These are phyloP conservation scores for Agaricales sp. DNA, from an alignment of 1,284 basidiomycete species.

Conservation along the genomic window DNA sequence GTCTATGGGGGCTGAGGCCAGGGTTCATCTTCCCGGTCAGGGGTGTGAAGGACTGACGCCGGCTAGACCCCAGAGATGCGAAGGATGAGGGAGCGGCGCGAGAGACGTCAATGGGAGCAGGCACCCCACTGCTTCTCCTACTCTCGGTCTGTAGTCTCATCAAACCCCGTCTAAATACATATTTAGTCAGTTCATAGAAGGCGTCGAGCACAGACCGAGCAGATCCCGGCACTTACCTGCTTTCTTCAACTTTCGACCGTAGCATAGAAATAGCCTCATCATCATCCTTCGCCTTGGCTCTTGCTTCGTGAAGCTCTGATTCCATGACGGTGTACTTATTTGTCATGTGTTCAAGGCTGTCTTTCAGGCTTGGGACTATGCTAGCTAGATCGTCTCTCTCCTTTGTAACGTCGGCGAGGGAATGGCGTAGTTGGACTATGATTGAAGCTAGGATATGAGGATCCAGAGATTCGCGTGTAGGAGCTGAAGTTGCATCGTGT, in stretches of 20 bases:
- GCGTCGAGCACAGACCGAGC: neutral
- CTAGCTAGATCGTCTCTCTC: slow-evolving; percentile 36
- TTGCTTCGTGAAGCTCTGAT: slow-evolving; percentile 48
- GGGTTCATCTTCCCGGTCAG: slow-evolving; percentile 46
- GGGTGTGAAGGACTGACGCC: slow-evolving; percentile 63
- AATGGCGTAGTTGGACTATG: slow-evolving; percentile 53
- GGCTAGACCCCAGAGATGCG: slow-evolving; percentile 27
- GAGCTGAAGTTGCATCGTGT: slow-evolving; percentile 12
- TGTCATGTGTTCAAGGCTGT: slow-evolving; percentile 49
- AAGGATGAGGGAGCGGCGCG: slow-evolving; percentile 30
- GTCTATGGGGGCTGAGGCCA: slow-evolving; percentile 13
- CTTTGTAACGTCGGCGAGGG: slow-evolving; percentile 47
- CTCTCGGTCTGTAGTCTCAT: slow-evolving; percentile 87
- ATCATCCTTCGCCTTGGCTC: slow-evolving; percentile 58
- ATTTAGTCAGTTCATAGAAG: slow-evolving; percentile 2
- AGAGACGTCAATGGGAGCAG: slow-evolving; percentile 42
- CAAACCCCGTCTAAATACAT: slow-evolving; percentile 59
- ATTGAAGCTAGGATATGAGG: slow-evolving; percentile 67
- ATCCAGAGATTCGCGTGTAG: slow-evolving; percentile 44
- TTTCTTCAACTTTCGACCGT: slow-evolving; percentile 84
- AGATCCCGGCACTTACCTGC: slow-evolving; percentile 41
- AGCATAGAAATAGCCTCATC: slow-evolving; percentile 75
- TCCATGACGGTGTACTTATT: slow-evolving; percentile 55
- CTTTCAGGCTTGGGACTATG: slow-evolving; percentile 35
- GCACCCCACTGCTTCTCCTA: slow-evolving; percentile 47